A percentile compares a stretch with the other conserved stretches of the same genome.
phyloP scores from a whole-genome alignment of 1,139 yeast genomes.

The Sugiyamaella grinbergsii region DNA sequence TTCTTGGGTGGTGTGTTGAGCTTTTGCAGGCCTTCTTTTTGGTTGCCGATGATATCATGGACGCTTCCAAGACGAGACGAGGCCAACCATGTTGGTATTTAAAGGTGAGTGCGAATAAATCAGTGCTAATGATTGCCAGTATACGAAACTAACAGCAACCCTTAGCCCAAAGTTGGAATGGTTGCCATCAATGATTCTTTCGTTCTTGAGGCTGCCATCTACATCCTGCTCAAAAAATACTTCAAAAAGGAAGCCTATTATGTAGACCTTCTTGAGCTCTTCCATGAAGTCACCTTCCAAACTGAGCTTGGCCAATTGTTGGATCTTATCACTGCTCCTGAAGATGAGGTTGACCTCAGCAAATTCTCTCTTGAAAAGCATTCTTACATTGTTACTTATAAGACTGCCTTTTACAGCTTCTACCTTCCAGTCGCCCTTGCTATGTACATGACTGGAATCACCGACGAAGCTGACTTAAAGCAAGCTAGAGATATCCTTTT shows the following conservation, averaged over 20 bases:
- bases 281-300: slow-evolving; percentile 86
- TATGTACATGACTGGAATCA: slow-evolving; percentile 86
- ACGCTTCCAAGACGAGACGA: slow-evolving; percentile 92
- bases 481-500: slow-evolving; percentile 88
- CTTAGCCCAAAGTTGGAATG: slow-evolving; percentile 71
- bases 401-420: slow-evolving; percentile 97
- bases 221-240: slow-evolving; percentile 82
- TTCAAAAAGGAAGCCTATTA: slow-evolving; percentile 82
- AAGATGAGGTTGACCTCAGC: slow-evolving; percentile 82
- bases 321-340: slow-evolving; percentile 97
- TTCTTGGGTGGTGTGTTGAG: slow-evolving; percentile 96
- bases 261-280: slow-evolving; percentile 85
- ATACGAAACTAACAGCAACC: background rate
- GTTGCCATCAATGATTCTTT: slow-evolving; percentile 97
- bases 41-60: slow-evolving; percentile 99
- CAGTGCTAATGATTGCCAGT: background rate
- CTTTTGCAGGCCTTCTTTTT: slow-evolving; percentile 93
- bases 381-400: slow-evolving; percentile 91
- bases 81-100: slow-evolving; percentile 99
- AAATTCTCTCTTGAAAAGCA: slow-evolving; percentile 89
- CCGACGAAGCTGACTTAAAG: slow-evolving; percentile 68
- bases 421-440: slow-evolving; percentile 97
- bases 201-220: slow-evolving; percentile 95
- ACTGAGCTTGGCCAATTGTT: slow-evolving; percentile 96
- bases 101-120: slow-evolving; percentile 26